Evolutionary conservation across 1,284 basidiomycete species (phyloP).

Genomic region (Ganoderma boninense): DNA sequence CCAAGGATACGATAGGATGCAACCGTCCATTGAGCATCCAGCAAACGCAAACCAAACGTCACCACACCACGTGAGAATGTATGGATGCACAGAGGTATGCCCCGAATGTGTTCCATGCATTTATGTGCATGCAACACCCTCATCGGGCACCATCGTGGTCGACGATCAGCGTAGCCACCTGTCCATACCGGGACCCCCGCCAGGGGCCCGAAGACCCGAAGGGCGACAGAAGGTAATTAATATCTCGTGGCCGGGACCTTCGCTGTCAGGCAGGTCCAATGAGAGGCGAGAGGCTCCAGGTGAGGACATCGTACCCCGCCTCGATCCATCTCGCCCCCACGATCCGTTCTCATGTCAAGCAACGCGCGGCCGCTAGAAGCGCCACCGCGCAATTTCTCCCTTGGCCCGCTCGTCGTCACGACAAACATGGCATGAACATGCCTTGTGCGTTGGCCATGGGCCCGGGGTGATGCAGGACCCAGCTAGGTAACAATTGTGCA

Average conservation of each 20-base stretch:
- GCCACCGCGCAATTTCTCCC: no score
- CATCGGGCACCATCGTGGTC: background rate
- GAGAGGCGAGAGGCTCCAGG: background rate
- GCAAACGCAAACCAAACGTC: background rate
- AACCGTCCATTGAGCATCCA: background rate
- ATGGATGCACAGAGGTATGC: background rate
- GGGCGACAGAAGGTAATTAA: constrained; percentile 6
- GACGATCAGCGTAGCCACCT: constrained; percentile 4
- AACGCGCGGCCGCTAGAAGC: constrained; percentile 1
- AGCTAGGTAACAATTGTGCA: background rate
- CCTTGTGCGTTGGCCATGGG: background rate
- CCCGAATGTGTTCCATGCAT: background rate
- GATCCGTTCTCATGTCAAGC: constrained; percentile 7
- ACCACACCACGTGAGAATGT: background rate
- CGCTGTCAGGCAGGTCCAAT: background rate
- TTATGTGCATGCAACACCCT: background rate
- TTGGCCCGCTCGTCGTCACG: background rate
- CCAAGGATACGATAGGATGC: background rate
- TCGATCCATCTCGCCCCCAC: constrained; percentile 7
- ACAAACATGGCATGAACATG: background rate
- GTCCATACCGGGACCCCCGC: background rate
- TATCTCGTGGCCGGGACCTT: background rate
- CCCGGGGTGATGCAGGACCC: no score
- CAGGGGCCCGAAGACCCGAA: constrained; percentile 11
- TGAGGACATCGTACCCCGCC: constrained; percentile 7